Percentiles rank a stretch among this genome's conserved stretches.
These are phyloP conservation scores for Psidium guajava DNA, from an alignment of 345 rosid species.

Conservation along the genomic window DNA sequence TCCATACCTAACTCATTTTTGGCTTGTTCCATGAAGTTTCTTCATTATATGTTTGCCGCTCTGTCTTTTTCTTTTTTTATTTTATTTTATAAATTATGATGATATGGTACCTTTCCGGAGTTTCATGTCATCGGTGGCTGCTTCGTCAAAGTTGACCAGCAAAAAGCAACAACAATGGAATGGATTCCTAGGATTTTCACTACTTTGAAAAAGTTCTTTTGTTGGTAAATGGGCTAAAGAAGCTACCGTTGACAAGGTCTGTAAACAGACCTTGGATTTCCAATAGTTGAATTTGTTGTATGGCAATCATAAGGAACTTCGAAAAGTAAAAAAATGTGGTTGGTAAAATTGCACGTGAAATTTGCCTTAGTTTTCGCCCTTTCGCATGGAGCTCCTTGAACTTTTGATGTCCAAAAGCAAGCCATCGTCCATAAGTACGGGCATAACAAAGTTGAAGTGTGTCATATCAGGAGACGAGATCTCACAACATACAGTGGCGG, in stretches of 20 bases:
- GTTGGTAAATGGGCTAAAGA: background rate
- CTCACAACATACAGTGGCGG: rapidly evolving
- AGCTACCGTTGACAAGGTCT: background rate
- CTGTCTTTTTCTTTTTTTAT: too few relatives aligned
- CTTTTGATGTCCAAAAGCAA: background rate
- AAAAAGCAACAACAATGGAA: background rate
- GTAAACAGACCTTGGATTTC: too few relatives aligned
- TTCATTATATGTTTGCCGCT: background rate
- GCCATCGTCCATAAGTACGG: background rate
- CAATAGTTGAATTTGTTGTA: background rate
- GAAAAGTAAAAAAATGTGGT: background rate
- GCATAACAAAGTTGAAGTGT: background rate
- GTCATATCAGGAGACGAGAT: rapidly evolving
- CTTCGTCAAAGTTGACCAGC: background rate
- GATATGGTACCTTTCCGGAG: background rate
- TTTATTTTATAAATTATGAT: background rate
- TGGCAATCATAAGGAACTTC: background rate
- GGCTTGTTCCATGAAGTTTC: background rate
- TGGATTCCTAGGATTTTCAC: background rate
- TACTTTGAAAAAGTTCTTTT: background rate
- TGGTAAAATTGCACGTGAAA: background rate
- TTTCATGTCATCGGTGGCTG: background rate
- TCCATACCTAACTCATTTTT: background rate
- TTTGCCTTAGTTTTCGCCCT: too few relatives aligned
- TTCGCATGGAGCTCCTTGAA: background rate